Evolutionary conservation across 192 early-diverging fungal species (phyloP).

Genomic region (Mortierella antarctica): DNA sequence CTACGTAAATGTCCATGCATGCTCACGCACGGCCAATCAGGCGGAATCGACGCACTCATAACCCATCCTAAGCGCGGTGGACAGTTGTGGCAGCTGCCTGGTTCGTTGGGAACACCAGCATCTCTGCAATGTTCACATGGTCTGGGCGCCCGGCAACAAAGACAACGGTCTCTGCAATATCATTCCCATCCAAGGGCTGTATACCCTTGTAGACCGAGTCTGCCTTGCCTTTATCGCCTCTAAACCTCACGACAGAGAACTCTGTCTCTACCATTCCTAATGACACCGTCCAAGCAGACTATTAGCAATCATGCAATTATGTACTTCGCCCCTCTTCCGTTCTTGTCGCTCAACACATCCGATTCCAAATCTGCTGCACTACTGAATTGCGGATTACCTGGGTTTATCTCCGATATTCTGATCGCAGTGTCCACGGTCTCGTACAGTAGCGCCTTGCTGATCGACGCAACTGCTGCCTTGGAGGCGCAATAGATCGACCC

Average conservation of each 20-base stretch:
- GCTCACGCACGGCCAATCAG: not conserved
- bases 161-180: slow-evolving; percentile 74
- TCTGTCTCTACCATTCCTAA: slow-evolving; percentile 86
- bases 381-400: slow-evolving; percentile 56
- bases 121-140: slow-evolving; percentile 80
- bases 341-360: no score
- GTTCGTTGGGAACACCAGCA: slow-evolving; percentile 58
- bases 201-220: slow-evolving; percentile 81
- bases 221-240: slow-evolving; percentile 72
- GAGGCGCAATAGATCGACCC: slow-evolving; percentile 88
- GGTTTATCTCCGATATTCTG: slow-evolving; percentile 81
- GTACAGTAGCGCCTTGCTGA: slow-evolving; percentile 76
- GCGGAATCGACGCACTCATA: no score
- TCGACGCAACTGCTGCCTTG: slow-evolving; percentile 86
- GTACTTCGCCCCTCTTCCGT: not conserved
- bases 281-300: no score
- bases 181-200: slow-evolving; percentile 18
- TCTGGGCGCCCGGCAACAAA: slow-evolving; percentile 80
- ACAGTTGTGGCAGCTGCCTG: slow-evolving; percentile 51
- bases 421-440: slow-evolving; percentile 82
- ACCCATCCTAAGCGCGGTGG: slow-evolving; percentile 4
- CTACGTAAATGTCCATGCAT: not conserved
- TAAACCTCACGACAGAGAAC: slow-evolving; percentile 85
- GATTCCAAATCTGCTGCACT: not conserved
- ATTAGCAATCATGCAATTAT: not conserved